Conservation (phyloP, 768 basidiomycete species). For the Gymnopilus junonius region DNA sequence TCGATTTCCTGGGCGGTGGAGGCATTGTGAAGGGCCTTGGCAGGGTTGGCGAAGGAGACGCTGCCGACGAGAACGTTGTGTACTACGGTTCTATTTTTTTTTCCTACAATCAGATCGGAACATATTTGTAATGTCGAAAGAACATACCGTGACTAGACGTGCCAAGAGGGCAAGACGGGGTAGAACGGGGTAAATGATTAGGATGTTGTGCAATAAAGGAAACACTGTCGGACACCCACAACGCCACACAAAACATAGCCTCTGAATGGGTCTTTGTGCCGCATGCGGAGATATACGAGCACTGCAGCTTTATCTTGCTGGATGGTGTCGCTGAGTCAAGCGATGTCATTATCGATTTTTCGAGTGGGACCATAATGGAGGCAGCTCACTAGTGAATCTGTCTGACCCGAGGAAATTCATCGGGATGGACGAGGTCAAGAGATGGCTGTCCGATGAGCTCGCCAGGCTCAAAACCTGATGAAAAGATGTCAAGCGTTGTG, state of each 20-base stretch:
- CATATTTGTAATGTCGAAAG: not conserved
- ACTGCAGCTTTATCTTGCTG: constrained; percentile 79
- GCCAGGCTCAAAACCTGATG: constrained; percentile 71
- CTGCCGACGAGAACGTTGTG: constrained; percentile 78
- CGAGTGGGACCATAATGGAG: not conserved
- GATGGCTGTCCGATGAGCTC: constrained; percentile 74
- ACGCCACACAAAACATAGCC: constrained; percentile 78
- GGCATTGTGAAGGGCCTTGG: constrained; percentile 78
- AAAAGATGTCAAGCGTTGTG: not conserved
- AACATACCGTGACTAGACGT: constrained; percentile 21
- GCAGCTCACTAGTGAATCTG: constrained; percentile 69
- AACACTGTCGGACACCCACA: constrained; percentile 45
- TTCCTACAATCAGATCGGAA: constrained; percentile 5
- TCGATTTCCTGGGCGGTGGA: constrained; percentile 85
- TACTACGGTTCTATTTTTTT: constrained; percentile 59
- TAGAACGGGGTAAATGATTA: constrained; percentile 8
- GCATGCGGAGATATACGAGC: constrained; percentile 76
- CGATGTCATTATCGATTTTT: not conserved
- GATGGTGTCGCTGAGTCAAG: constrained; percentile 66
- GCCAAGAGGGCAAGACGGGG: not conserved
- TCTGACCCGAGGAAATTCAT: constrained; percentile 70
- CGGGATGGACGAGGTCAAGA: constrained; percentile 80
- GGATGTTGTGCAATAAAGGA: not conserved
- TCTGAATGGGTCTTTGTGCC: constrained; percentile 78
- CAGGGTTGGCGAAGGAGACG: constrained; percentile 76